These are phyloP conservation scores for Penicillium griseofulvum DNA, from an alignment of 2,329 filamentous ascomycete species.

Conservation along the genomic window DNA sequence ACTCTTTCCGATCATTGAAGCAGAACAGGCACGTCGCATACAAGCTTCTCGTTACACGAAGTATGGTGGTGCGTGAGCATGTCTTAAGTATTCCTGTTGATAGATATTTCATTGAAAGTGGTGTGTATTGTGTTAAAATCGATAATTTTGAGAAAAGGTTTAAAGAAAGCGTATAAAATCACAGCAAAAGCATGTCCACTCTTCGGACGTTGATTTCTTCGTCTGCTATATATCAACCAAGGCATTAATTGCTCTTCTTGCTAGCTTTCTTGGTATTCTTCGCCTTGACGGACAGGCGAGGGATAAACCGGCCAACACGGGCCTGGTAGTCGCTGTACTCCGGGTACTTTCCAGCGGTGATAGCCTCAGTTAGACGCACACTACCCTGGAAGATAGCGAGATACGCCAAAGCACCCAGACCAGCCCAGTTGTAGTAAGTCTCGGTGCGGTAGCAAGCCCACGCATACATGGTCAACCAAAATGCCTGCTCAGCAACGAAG, in stretches of 20 bases:
- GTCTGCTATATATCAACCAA: background rate
- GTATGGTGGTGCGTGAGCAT: background rate
- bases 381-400: slow-evolving; percentile 84
- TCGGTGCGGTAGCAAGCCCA: slow-evolving; percentile 78
- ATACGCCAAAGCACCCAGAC: slow-evolving; percentile 66
- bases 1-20: background rate
- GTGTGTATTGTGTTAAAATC: background rate
- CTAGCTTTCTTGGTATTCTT: slow-evolving; percentile 24
- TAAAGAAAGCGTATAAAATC: background rate
- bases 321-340: slow-evolving; percentile 84
- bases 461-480: slow-evolving; percentile 85
- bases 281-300: slow-evolving; percentile 45
- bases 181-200: background rate
- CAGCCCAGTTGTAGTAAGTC: slow-evolving; percentile 74
- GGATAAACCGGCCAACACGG: slow-evolving; percentile 79
- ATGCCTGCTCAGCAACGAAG: slow-evolving; percentile 84
- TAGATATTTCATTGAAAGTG: background rate
- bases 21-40: background rate
- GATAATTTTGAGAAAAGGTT: background rate
- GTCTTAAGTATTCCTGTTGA: background rate
- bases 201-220: background rate
- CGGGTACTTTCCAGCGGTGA: slow-evolving; percentile 78
- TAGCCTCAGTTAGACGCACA: slow-evolving; percentile 79
- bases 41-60: slow-evolving; percentile 1
- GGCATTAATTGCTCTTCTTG: slow-evolving; percentile 21